These are phyloP conservation scores for Penicillium nucicola DNA, from an alignment of 495 filamentous ascomycete species.

Conservation along the genomic window DNA sequence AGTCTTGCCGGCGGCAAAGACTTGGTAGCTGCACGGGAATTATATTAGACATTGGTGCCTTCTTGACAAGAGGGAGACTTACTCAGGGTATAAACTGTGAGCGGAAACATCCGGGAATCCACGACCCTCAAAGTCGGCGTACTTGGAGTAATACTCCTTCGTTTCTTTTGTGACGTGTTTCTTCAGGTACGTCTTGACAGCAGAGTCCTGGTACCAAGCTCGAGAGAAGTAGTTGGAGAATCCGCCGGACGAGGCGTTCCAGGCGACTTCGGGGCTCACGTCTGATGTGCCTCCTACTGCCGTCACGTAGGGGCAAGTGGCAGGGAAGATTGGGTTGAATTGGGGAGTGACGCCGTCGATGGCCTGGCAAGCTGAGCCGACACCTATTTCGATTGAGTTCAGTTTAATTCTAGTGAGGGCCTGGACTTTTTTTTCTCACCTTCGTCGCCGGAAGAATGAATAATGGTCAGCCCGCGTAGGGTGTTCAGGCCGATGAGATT, in stretches of 20 bases:
- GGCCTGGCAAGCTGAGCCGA: slow-evolving; percentile 57
- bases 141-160: slow-evolving; percentile 35
- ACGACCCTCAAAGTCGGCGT: slow-evolving; percentile 57
- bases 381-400: slow-evolving; percentile 30
- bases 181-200: slow-evolving; percentile 51
- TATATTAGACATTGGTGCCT: neutral
- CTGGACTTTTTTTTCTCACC: slow-evolving; percentile 44
- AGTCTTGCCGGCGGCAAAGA: slow-evolving; percentile 28
- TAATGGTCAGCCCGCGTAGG: slow-evolving; percentile 61
- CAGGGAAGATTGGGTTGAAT: slow-evolving; percentile 63
- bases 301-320: slow-evolving; percentile 64
- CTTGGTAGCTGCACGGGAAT: slow-evolving; percentile 15
- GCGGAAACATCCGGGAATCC: slow-evolving; percentile 69
- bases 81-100: slow-evolving; percentile 44
- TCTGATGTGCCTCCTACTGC: slow-evolving; percentile 59
- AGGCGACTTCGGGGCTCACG: slow-evolving; percentile 51
- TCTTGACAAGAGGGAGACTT: neutral
- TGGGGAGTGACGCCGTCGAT: slow-evolving; percentile 56
- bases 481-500: slow-evolving; percentile 65
- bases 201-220: slow-evolving; percentile 57
- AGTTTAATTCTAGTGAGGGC: neutral
- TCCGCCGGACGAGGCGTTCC: slow-evolving; percentile 54
- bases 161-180: slow-evolving; percentile 31
- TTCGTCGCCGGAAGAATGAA: slow-evolving; percentile 63
- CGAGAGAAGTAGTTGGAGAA: slow-evolving; percentile 63